A percentile compares a stretch with the other conserved stretches of the same genome.
Conservation (phyloP, 441 rosid genomes). For the Codiaeum variegatum region DNA sequence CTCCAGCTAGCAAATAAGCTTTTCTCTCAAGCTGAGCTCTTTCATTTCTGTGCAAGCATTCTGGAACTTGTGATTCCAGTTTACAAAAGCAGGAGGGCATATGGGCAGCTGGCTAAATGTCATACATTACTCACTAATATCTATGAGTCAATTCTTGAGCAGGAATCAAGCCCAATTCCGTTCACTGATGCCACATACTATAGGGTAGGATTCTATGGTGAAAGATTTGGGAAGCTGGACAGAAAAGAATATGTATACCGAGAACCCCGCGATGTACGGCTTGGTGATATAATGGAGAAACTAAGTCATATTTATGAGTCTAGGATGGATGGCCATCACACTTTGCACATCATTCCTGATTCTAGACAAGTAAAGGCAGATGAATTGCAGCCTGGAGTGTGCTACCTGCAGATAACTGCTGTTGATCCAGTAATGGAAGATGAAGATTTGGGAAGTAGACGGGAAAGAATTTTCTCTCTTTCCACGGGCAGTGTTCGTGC, state of each 20-base stretch:
- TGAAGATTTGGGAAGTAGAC: conserved; percentile 97
- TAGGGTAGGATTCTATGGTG: conserved; percentile 95
- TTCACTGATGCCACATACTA: conserved; percentile 97
- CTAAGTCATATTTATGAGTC: conserved; percentile 95
- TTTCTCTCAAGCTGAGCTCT: conserved; percentile 96
- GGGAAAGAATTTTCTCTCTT: conserved; percentile 93
- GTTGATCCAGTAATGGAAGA: conserved; percentile 99
- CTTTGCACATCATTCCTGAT: conserved; percentile 87
- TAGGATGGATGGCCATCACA: conserved; percentile 86
- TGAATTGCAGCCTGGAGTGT: conserved; percentile 89
- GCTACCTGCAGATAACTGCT: conserved; percentile 96
- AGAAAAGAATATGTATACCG: conserved; percentile 84
- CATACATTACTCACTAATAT: conserved; percentile 83
- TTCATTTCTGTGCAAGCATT: conserved; percentile 96
- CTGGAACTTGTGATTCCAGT: conserved; percentile 97
- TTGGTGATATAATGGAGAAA: conserved; percentile 99
- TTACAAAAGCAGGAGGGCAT: conserved; percentile 89
- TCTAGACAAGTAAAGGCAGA: conserved; percentile 97
- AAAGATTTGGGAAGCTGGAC: conserved; percentile 85
- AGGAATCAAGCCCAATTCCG: conserved; percentile 93
- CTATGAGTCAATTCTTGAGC: conserved; percentile 92
- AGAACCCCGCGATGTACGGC: conserved; percentile 96
- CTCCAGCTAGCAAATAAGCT: conserved; percentile 94
- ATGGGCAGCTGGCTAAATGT: conserved; percentile 95
- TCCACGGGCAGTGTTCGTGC: conserved; percentile 94